These are phyloP conservation scores for Podila horticola DNA, from an alignment of 192 early-diverging fungal genomes.

Conservation along the genomic window DNA sequence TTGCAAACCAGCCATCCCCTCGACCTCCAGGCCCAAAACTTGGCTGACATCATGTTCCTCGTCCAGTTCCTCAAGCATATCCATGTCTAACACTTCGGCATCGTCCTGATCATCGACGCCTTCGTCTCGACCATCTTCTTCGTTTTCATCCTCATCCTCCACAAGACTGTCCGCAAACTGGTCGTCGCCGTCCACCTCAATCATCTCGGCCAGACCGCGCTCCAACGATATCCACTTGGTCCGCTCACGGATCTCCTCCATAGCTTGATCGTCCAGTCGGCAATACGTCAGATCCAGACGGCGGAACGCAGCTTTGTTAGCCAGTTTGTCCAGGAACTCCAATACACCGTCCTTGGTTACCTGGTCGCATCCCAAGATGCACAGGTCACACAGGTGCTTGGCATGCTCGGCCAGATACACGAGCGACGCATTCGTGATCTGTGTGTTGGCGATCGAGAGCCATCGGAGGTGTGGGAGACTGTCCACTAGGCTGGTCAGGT, in stretches of 20 bases:
- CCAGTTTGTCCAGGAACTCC: constrained; percentile 36
- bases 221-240: constrained; percentile 13
- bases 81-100: background rate
- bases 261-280: constrained; percentile 23
- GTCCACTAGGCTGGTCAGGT: constrained; percentile 34
- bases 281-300: constrained; percentile 45
- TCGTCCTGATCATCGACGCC: background rate
- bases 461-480: constrained; percentile 24
- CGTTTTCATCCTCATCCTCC: constrained; percentile 23
- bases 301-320: constrained; percentile 18
- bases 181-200: constrained; percentile 45
- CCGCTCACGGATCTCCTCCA: constrained; percentile 41
- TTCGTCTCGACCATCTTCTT: constrained; percentile 8
- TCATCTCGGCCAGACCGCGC: constrained; percentile 3
- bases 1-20: background rate
- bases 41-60: background rate
- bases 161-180: constrained; percentile 38
- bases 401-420: constrained; percentile 28
- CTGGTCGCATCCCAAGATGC: constrained; percentile 49
- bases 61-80: background rate
- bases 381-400: constrained; percentile 23
- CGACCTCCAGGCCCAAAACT: background rate
- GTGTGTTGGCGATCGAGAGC: constrained; percentile 44
- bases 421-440: constrained; percentile 38
- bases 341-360: constrained; percentile 35